These are phyloP conservation scores for Annona cherimola DNA, from an alignment of 164 flowering plant species.

Conservation along the genomic window DNA sequence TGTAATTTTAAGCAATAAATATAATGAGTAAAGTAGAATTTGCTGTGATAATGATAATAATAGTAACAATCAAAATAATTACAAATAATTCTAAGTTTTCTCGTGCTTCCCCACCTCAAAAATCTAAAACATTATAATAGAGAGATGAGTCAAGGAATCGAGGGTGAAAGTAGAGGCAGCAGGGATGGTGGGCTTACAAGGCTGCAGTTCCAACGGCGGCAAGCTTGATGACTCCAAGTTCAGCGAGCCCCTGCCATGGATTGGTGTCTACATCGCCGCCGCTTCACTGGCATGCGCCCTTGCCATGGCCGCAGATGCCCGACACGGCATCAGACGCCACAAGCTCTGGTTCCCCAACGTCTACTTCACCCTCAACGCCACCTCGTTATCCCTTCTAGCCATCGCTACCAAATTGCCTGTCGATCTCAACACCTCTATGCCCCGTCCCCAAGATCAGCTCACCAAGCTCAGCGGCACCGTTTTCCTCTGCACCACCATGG, in stretches of 20 bases:
- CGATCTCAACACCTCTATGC: conserved; percentile 9
- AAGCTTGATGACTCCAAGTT: not conserved
- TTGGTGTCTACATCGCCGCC: not conserved
- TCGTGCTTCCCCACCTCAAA: not conserved
- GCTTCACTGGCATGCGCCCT: conserved; percentile 5
- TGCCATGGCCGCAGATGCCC: not conserved
- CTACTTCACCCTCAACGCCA: conserved; percentile 3
- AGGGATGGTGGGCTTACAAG: not conserved
- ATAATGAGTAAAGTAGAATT: too few relatives aligned
- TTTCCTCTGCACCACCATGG: conserved; percentile 5
- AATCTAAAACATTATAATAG: not conserved
- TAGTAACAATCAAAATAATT: not conserved
- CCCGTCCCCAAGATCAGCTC: conserved; percentile 6
- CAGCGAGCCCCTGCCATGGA: conserved; percentile 1
- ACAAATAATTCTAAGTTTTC: not conserved
- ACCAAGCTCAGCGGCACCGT: conserved; percentile 14
- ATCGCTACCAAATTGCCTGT: conserved; percentile 3
- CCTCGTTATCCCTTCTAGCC: conserved; percentile 6
- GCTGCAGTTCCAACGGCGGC: not conserved
- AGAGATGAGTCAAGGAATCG: not conserved
- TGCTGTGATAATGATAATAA: not conserved
- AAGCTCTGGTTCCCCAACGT: conserved; percentile 7
- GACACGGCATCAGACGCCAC: not conserved
- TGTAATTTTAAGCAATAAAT: too few relatives aligned
- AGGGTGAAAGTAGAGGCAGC: not conserved